Evolutionary conservation across 768 basidiomycete genomes (phyloP).

Genomic region (Mycena galopus): DNA sequence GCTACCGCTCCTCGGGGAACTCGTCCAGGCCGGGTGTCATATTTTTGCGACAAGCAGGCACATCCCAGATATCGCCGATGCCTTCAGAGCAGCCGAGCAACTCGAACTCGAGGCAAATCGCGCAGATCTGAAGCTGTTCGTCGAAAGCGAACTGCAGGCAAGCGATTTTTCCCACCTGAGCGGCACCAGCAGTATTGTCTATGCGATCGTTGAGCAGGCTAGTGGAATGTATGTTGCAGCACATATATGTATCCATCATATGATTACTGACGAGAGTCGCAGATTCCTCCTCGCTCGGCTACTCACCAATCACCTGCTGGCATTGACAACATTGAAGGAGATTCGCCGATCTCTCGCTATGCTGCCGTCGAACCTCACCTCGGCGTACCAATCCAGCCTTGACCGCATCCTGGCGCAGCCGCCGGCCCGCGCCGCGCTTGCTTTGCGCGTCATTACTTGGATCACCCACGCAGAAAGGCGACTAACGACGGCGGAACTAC

Average conservation of each 20-base stretch:
- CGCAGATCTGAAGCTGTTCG: slow-evolving; percentile 20
- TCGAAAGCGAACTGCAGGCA: slow-evolving; percentile 22
- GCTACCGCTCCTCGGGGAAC: slow-evolving; percentile 23
- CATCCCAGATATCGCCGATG: slow-evolving; percentile 27
- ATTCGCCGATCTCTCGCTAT: slow-evolving; percentile 16
- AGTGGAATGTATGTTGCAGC: slow-evolving; percentile 20
- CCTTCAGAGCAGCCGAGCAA: slow-evolving; percentile 4
- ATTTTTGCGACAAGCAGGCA: slow-evolving; percentile 28
- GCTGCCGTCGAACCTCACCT: slow-evolving; percentile 24
- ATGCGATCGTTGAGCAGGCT: slow-evolving; percentile 21
- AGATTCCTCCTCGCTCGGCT: slow-evolving; percentile 32
- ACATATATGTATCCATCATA: background rate
- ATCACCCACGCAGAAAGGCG: slow-evolving; percentile 28
- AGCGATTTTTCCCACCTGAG: slow-evolving; percentile 15
- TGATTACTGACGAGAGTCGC: background rate
- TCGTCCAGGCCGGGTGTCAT: slow-evolving; percentile 9
- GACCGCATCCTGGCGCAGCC: slow-evolving; percentile 23
- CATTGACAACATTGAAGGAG: slow-evolving; percentile 25
- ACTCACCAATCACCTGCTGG: slow-evolving; percentile 22
- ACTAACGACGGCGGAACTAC: slow-evolving; percentile 19
- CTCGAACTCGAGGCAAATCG: slow-evolving; percentile 25
- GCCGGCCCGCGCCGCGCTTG: slow-evolving; percentile 11
- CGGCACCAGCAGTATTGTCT: slow-evolving; percentile 5
- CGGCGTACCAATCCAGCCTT: slow-evolving; percentile 28
- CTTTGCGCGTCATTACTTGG: slow-evolving; percentile 23